Conservation (phyloP, 1,284 basidiomycete genomes). For the Chalciporus sp. region DNA sequence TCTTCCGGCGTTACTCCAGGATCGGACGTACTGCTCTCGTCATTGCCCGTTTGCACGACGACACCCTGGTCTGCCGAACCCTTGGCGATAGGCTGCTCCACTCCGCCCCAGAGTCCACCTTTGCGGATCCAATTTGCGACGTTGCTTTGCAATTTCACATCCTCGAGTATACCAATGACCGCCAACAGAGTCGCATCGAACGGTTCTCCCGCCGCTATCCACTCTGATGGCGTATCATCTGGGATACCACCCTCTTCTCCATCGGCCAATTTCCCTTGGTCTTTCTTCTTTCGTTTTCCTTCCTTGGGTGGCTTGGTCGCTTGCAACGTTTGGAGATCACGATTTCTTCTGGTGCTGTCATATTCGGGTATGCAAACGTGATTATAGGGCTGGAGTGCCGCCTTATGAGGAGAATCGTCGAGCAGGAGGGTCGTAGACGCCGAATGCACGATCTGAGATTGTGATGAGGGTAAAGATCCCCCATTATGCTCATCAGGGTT, state of each 20-base stretch:
- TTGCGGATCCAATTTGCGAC: constrained; percentile 68
- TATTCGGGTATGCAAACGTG: constrained; percentile 79
- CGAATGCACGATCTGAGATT: constrained; percentile 45
- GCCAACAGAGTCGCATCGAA: constrained; percentile 68
- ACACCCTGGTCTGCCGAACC: neutral
- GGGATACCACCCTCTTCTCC: neutral
- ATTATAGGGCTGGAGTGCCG: constrained; percentile 78
- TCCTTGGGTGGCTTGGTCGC: constrained; percentile 13
- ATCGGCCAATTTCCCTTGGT: neutral
- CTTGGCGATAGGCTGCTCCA: neutral
- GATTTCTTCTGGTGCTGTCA: constrained; percentile 43
- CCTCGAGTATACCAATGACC: constrained; percentile 72
- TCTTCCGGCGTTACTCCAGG: constrained; percentile 4
- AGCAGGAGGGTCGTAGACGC: constrained; percentile 74
- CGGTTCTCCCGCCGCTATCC: constrained; percentile 12
- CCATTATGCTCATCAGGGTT: neutral
- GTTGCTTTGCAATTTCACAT: constrained; percentile 58
- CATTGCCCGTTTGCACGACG: constrained; percentile 15
- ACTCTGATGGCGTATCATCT: neutral
- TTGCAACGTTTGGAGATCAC: constrained; percentile 42
- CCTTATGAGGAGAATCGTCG: constrained; percentile 82
- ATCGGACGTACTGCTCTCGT: constrained; percentile 13
- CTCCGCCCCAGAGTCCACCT: constrained; percentile 51
- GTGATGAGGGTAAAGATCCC: constrained; percentile 1
- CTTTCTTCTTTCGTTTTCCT: constrained; percentile 10